Percentiles rank a stretch among this genome's conserved stretches.
Evolutionary conservation across 208 protist species (phyloP).

Genomic region (Acanthamoeba triangularis): DNA sequence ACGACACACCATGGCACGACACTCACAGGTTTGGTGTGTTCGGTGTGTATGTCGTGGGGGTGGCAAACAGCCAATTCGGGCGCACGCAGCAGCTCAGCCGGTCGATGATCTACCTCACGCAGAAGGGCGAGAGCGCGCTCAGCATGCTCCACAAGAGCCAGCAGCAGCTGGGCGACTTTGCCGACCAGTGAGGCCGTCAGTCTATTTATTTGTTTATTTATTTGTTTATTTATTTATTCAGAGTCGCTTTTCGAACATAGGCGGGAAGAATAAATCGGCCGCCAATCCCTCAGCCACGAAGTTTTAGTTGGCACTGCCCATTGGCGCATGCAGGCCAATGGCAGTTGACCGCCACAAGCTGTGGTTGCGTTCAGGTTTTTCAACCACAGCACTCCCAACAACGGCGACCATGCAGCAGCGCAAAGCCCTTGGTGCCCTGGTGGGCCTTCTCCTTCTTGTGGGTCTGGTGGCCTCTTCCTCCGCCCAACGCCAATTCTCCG

Average conservation of each 20-base stretch:
- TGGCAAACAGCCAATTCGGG: neutral
- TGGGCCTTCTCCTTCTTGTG: neutral
- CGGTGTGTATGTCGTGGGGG: too few relatives aligned
- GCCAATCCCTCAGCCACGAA: neutral
- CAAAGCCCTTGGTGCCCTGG: neutral
- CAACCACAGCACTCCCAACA: too few relatives aligned
- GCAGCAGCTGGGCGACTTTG: neutral
- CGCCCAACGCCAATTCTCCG: neutral
- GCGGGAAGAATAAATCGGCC: neutral
- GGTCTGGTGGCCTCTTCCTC: neutral
- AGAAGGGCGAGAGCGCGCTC: slow-evolving; percentile 49
- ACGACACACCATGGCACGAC: neutral
- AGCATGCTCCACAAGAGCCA: slow-evolving; percentile 22
- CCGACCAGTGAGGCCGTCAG: neutral
- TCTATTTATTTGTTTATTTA: too few relatives aligned
- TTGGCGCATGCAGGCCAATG: too few relatives aligned
- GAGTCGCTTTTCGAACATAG: too few relatives aligned
- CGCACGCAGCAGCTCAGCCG: slow-evolving; percentile 37
- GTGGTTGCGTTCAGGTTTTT: neutral
- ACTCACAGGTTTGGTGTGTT: neutral
- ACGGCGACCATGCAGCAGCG: neutral
- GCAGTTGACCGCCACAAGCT: too few relatives aligned
- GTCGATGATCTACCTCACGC: slow-evolving; percentile 52
- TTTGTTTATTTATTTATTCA: too few relatives aligned
- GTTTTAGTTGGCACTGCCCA: neutral